Base-by-base conservation (phyloP, 805 yeast genomes). In the Kregervanrija delftensis region DNA sequence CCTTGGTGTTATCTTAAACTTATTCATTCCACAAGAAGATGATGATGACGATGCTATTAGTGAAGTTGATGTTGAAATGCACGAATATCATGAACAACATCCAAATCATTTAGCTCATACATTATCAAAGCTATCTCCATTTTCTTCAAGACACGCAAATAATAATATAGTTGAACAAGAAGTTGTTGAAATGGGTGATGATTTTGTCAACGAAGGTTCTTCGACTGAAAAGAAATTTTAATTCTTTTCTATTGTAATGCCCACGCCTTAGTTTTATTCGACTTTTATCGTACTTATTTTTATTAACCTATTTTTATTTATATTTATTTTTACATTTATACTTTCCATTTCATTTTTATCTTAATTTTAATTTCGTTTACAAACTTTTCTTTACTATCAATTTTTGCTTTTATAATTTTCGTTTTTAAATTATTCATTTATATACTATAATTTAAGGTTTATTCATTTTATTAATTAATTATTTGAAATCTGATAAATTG, bases 1-100 rank as follows among this genome's bases (percentile, higher is more conserved):
- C 53, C 31, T 76, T 41, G 81, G 79, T 37, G 72, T 76, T 30
- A 63, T 75, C 28, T 60, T 76, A 35, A 76, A 76, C 59, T 58
- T 74, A 44, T 13, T 72, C 14, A 54, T 76, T 39, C 79, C 79
- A 10, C 79, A 74, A 55, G 72, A 73, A 34, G 50, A 54, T 22
- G 81, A 76, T 55, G 77, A 71, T 17, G 52, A 62, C 32, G 79
- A 74, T 57, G 72, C 63, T 40, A 68, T 67, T 41, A 61, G 57
- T 35, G 52, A 53, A 34, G 47, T 61, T 16, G 70, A 72, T 47
- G 77, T 74, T 53, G 53, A 50, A 40, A 48, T 50, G 51, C 43
- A 43, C 36, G 17, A 44, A 9, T 40, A 37, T 11, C 47, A 45
- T n/a, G 41, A 41, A 32, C 39, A 46, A 32, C 53, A 49, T 36